These are phyloP conservation scores for Xerocomus brunneocitrinus DNA, from an alignment of 768 basidiomycete genomes.

Conservation along the genomic window DNA sequence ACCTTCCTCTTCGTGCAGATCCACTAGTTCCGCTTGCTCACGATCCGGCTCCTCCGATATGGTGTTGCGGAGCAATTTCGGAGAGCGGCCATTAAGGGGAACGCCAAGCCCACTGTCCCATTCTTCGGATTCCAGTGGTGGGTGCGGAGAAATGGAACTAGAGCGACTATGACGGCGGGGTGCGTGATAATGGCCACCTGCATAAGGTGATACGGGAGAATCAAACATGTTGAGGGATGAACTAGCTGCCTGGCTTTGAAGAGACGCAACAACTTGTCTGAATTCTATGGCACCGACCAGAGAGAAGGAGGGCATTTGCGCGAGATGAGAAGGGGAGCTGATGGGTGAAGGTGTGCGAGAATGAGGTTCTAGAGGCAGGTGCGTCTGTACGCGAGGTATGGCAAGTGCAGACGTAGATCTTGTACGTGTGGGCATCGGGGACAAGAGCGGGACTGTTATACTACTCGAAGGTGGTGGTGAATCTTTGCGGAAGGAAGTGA, in stretches of 20 bases:
- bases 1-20: constrained; percentile 11
- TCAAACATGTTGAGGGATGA: constrained; percentile 63
- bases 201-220: constrained; percentile 62
- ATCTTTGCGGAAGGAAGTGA: constrained; percentile 12
- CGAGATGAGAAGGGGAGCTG: constrained; percentile 33
- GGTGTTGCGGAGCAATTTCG: constrained; percentile 30
- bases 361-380: constrained; percentile 39
- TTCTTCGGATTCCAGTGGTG: constrained; percentile 34
- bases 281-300: constrained; percentile 96
- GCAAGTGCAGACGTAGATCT: constrained; percentile 37
- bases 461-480: constrained; percentile 5
- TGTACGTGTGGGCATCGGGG: constrained; percentile 33
- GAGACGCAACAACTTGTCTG: constrained; percentile 79
- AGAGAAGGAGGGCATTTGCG: constrained; percentile 78
- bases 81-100: constrained; percentile 50
- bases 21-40: constrained; percentile 7
- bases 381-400: constrained; percentile 37
- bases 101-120: constrained; percentile 51
- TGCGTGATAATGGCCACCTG: constrained; percentile 68
- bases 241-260: constrained; percentile 64
- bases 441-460: constrained; percentile 18
- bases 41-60: constrained; percentile 16
- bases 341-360: constrained; percentile 49
- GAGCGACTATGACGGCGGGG: constrained; percentile 29
- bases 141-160: constrained; percentile 30